Evolutionary conservation across 768 basidiomycete genomes (phyloP).

Genomic region (Calocera viscosa): DNA sequence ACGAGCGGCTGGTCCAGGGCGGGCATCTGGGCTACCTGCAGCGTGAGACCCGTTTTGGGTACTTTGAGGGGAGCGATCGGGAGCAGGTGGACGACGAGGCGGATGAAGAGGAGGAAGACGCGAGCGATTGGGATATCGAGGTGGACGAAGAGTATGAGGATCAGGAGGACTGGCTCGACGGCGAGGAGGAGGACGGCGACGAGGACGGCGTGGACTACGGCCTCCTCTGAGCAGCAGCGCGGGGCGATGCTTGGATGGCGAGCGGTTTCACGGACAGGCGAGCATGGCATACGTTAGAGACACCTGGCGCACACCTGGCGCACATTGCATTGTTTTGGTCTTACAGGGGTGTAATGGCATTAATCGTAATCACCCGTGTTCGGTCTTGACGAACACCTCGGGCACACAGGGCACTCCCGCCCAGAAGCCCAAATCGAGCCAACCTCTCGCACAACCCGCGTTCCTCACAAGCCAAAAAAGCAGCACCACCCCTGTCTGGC

Average conservation of each 20-base stretch:
- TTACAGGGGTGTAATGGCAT: background rate
- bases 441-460: background rate
- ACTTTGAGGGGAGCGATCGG: slow-evolving; percentile 8
- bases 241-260: too few species aligned
- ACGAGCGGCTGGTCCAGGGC: background rate
- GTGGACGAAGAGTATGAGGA: background rate
- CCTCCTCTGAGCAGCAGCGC: too few species aligned
- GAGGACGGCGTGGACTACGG: too few species aligned
- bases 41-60: background rate
- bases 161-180: background rate
- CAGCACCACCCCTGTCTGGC: background rate
- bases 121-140: background rate
- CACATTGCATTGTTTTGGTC: background rate
- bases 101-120: background rate
- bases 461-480: background rate
- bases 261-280: too few species aligned
- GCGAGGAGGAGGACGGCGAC: background rate
- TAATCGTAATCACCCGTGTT: too few species aligned
- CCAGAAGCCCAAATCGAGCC: background rate
- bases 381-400: too few species aligned
- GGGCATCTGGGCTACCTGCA: background rate
- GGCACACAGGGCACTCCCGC: too few species aligned
- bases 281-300: too few species aligned
- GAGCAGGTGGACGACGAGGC: background rate
- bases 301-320: background rate